Percentiles rank a stretch among this genome's conserved stretches.
These are phyloP conservation scores for Dactylellina sp. DNA, from an alignment of 2,329 filamentous ascomycete species.

Conservation along the genomic window DNA sequence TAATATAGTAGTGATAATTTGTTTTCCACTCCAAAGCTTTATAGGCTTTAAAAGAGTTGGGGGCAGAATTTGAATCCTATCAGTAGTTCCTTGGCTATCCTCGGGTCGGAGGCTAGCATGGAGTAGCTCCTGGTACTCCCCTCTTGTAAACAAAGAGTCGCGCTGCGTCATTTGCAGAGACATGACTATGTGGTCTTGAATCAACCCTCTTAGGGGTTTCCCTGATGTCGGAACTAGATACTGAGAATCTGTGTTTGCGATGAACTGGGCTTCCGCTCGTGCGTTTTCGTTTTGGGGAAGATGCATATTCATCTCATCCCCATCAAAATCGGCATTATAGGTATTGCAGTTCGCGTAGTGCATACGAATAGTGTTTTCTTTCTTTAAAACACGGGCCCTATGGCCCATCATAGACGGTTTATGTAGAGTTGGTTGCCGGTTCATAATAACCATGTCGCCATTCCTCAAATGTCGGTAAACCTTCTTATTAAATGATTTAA, in stretches of 20 bases:
- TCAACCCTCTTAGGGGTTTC: slow-evolving; percentile 91
- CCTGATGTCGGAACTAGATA: slow-evolving; percentile 94
- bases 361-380: slow-evolving; percentile 98
- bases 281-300: slow-evolving; percentile 98
- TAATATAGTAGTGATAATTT: slow-evolving; percentile 90
- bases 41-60: slow-evolving; percentile 85
- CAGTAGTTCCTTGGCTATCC: slow-evolving; percentile 62
- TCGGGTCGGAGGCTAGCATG: slow-evolving; percentile 92
- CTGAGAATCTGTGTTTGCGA: slow-evolving; percentile 97
- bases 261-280: slow-evolving; percentile 87
- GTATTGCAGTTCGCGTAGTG: slow-evolving; percentile 99
- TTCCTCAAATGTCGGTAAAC: slow-evolving; percentile 96
- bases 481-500: slow-evolving; percentile 88
- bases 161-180: slow-evolving; percentile 89
- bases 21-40: slow-evolving; percentile 92
- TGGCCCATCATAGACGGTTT: slow-evolving; percentile 99
- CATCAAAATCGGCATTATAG: slow-evolving; percentile 99
- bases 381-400: slow-evolving; percentile 87
- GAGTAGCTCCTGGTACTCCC: slow-evolving; percentile 92
- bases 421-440: slow-evolving; percentile 95
- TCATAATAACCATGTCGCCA: slow-evolving; percentile 98
- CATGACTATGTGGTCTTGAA: slow-evolving; percentile 98
- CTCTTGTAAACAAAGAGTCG: slow-evolving; percentile 88
- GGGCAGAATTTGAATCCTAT: slow-evolving; percentile 81
- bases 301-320: slow-evolving; percentile 99